phyloP scores from a whole-genome alignment of 1,284 basidiomycete species.

The Amylostereum chailletii region DNA sequence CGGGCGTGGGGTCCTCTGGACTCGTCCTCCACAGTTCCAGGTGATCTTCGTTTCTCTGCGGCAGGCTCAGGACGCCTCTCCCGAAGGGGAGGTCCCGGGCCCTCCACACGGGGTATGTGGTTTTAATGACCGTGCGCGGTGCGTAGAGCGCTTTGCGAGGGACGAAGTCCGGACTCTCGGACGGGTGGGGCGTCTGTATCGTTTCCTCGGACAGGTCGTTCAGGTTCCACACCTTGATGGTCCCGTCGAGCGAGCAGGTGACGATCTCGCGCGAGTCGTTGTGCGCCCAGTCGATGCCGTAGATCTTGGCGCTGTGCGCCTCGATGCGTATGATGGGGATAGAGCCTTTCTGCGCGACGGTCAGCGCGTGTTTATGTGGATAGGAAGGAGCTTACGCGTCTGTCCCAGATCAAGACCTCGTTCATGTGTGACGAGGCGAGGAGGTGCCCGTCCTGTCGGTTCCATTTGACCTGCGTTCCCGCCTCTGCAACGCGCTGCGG shows the following conservation, averaged over 20 bases:
- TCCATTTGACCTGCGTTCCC: slow-evolving; percentile 97
- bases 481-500: slow-evolving; percentile 36
- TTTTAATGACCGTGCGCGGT: slow-evolving; percentile 58
- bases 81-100: slow-evolving; percentile 93
- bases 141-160: slow-evolving; percentile 15
- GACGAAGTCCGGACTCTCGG: not conserved
- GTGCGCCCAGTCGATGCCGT: slow-evolving; percentile 93
- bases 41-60: slow-evolving; percentile 81
- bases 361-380: slow-evolving; percentile 5
- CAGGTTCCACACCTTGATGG: slow-evolving; percentile 80
- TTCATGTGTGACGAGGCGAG: slow-evolving; percentile 84
- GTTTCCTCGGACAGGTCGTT: slow-evolving; percentile 18
- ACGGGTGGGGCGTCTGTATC: not conserved
- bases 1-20: slow-evolving; percentile 20
- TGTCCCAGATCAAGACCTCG: slow-evolving; percentile 82
- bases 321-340: slow-evolving; percentile 69
- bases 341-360: slow-evolving; percentile 70
- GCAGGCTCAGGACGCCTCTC: slow-evolving; percentile 79
- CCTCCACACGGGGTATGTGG: slow-evolving; percentile 89
- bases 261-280: slow-evolving; percentile 67
- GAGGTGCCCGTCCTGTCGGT: slow-evolving; percentile 75
- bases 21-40: slow-evolving; percentile 77
- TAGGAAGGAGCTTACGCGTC: slow-evolving; percentile 44
- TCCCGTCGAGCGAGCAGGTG: slow-evolving; percentile 88
- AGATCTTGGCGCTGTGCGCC: slow-evolving; percentile 85